These are phyloP conservation scores for Leucaena leucocephala DNA, from an alignment of 306 rosid species.

Conservation along the genomic window DNA sequence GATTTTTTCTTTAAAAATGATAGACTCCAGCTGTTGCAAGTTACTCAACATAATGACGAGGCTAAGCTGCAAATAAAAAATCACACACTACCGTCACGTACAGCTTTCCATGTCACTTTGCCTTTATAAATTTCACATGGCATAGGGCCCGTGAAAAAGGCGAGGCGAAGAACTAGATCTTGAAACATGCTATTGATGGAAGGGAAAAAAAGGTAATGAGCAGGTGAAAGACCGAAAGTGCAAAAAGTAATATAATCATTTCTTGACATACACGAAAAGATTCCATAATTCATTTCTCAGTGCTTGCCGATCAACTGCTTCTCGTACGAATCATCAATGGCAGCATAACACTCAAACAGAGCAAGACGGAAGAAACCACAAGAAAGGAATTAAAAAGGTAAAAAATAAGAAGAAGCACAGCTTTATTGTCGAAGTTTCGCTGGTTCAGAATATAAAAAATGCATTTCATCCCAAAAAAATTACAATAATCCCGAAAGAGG, in stretches of 20 bases:
- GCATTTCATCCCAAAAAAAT: neutral
- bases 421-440: constrained; percentile 9
- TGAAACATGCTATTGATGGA: constrained; percentile 30
- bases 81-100: constrained; percentile 60
- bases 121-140: constrained; percentile 64
- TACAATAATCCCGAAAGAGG: neutral
- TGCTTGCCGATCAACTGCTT: constrained; percentile 47
- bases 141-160: constrained; percentile 20
- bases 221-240: constrained; percentile 24
- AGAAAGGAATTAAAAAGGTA: neutral
- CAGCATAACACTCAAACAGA: constrained; percentile 17
- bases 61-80: constrained; percentile 46
- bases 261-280: constrained; percentile 62
- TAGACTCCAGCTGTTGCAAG: constrained; percentile 39
- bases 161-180: constrained; percentile 43
- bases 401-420: neutral
- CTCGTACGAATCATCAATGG: constrained; percentile 36
- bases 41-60: constrained; percentile 35
- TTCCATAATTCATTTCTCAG: constrained; percentile 42
- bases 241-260: constrained; percentile 42
- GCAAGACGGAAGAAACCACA: neutral
- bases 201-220: constrained; percentile 3
- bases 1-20: neutral
- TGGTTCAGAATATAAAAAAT: constrained; percentile 6
- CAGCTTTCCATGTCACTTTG: constrained; percentile 46